phyloP scores from a whole-genome alignment of 345 rosid species.

The Populus davidiana region DNA sequence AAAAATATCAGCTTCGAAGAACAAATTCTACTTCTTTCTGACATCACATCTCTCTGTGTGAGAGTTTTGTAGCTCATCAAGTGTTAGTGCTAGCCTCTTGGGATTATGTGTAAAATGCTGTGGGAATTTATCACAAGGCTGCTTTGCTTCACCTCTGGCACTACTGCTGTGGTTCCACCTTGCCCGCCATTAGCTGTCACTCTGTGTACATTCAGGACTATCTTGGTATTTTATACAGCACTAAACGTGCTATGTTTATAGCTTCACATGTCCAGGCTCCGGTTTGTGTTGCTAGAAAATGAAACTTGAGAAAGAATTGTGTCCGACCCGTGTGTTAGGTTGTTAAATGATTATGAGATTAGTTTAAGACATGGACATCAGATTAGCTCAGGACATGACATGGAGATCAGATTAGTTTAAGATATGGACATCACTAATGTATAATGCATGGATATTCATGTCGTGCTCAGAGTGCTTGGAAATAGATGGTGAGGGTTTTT shows the following conservation, averaged over 20 bases:
- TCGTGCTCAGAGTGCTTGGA: not conserved
- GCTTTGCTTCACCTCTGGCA: conserved; percentile 2
- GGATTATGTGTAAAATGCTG: conserved; percentile 14
- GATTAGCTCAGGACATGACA: no score
- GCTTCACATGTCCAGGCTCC: conserved; percentile 9
- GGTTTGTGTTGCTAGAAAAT: conserved; percentile 1
- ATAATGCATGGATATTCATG: not conserved
- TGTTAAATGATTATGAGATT: not conserved
- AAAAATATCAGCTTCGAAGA: conserved; percentile 52
- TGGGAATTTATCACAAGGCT: conserved; percentile 5
- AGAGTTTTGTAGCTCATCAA: conserved; percentile 15
- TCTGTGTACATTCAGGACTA: conserved; percentile 23
- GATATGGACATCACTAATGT: not conserved
- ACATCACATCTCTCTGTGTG: not conserved
- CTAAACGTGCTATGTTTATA: conserved; percentile 18
- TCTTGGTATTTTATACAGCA: conserved; percentile 9
- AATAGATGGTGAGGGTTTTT: not conserved
- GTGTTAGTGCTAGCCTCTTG: conserved; percentile 15
- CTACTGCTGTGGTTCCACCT: not conserved
- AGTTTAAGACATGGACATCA: no score
- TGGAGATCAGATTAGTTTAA: no score
- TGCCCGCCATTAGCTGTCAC: not conserved
- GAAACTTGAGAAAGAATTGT: not conserved
- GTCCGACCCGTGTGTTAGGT: not conserved
- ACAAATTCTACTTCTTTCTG: conserved; percentile 49